Base-by-base conservation (phyloP, 2,329 filamentous ascomycete species). In the Purpureocillium takamizusanense region DNA sequence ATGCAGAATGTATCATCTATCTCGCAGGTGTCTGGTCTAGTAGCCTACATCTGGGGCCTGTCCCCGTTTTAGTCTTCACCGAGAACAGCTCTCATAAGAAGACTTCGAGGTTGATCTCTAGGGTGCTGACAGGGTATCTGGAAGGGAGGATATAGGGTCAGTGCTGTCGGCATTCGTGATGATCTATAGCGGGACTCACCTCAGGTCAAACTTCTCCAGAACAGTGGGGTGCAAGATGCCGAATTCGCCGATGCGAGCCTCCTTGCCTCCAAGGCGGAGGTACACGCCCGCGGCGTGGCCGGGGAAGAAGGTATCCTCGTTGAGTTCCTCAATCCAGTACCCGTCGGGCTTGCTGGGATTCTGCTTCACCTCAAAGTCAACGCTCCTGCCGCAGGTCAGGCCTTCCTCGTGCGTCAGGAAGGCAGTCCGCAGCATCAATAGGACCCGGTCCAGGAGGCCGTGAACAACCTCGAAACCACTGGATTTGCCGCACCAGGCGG, bases 391-490 rank as follows among this genome's bases (percentile, higher is more conserved):
- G 36, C 62, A 51, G 21, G 33, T 38, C 32, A 85, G 61, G 4
- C 78, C 81, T 48, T 89, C 83, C 52, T 89, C 86, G 42, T 76
- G 73, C 3, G 79, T 83, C 42, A 92, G 66, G 67, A 95, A 95
- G 31, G 79, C 76, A 34, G 79, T 83, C 55, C 83, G 83, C 44
- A 98, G 76, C 90, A 97, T 97, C 44, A 86, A 69, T 75, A 98
- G 83, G 45, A 97, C 67, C 38, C 92, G 82, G 62, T 98, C 92
- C 32, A 98, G 69, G 48, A 98, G 73, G 41, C 92, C 92, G 64
- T 98, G 94, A 3, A 98, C 87, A 46, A 94, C 71, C 65, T 98
- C 92, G 61, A 98, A 98, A 31, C 94, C 92, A 51, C 83, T 88
- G 4, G 81, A 86, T 72, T 92, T 95, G 55, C 89, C 89, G 63